These are phyloP conservation scores for Neurospora cerealis DNA, from an alignment of 495 filamentous ascomycete genomes.

Conservation along the genomic window DNA sequence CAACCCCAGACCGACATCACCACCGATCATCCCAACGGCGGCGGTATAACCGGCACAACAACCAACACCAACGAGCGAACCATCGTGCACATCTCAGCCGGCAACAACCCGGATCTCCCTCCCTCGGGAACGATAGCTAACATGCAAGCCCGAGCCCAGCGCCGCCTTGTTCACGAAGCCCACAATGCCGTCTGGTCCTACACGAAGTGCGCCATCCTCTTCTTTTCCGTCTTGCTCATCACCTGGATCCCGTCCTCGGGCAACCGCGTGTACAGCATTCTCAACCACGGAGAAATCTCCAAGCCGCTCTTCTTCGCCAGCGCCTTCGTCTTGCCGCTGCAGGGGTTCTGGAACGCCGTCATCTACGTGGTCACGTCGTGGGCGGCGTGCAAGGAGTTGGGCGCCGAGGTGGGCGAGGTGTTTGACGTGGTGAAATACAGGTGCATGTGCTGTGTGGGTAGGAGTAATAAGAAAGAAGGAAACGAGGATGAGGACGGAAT, in stretches of 20 bases:
- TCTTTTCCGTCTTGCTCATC: slow-evolving; percentile 71
- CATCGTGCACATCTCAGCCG: not conserved
- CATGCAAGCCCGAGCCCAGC: slow-evolving; percentile 8
- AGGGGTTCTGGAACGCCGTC: slow-evolving; percentile 79
- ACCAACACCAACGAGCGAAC: not conserved
- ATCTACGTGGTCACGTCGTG: slow-evolving; percentile 64
- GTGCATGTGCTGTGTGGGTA: not conserved
- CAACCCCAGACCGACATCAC: slow-evolving; percentile 11
- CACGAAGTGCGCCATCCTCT: slow-evolving; percentile 72
- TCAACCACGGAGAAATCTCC: slow-evolving; percentile 39
- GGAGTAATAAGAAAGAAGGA: not conserved
- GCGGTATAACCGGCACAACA: not conserved
- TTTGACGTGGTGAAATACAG: not conserved
- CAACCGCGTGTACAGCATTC: slow-evolving; percentile 66
- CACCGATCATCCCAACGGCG: slow-evolving; percentile 2
- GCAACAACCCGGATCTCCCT: not conserved
- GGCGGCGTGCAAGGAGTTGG: slow-evolving; percentile 32
- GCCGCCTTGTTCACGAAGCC: slow-evolving; percentile 21
- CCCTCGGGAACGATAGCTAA: not conserved
- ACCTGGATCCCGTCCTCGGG: slow-evolving; percentile 79
- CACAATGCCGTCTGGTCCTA: slow-evolving; percentile 64
- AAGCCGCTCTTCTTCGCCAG: slow-evolving; percentile 60
- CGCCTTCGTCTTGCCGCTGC: slow-evolving; percentile 69
- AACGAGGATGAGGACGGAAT: not conserved
- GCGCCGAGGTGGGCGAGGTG: slow-evolving; percentile 2